phyloP scores from a whole-genome alignment of 345 rosid species.

The Murraya koenigii region DNA sequence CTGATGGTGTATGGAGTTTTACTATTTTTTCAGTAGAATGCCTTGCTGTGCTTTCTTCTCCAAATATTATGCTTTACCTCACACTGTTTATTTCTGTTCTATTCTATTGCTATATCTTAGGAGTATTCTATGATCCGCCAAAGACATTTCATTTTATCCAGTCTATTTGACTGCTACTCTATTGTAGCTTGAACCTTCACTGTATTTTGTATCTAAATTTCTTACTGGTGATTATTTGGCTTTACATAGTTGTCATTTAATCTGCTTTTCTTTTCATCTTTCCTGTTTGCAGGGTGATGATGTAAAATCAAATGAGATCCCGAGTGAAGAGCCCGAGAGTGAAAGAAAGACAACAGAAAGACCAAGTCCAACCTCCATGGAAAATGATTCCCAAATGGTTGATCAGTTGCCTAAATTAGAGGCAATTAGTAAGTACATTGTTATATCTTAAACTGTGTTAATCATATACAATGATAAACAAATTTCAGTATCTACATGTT shows the following conservation, averaged over 20 bases:
- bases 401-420: conserved; percentile 54
- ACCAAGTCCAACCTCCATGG: conserved; percentile 32
- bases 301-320: conserved; percentile 22
- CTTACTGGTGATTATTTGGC: neutral
- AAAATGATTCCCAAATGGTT: conserved; percentile 33
- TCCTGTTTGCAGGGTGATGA: conserved; percentile 49
- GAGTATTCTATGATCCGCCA: neutral
- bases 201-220: neutral
- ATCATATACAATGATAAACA: neutral
- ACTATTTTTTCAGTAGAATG: neutral
- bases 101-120: neutral
- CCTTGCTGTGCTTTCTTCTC: neutral
- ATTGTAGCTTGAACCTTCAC: neutral
- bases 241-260: neutral
- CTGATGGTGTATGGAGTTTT: neutral
- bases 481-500: neutral
- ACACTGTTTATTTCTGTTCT: neutral
- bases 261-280: conserved; percentile 8
- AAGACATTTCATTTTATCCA: neutral
- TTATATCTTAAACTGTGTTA: neutral
- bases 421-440: conserved; percentile 51
- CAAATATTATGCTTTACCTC: neutral
- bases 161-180: neutral
- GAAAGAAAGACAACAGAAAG: conserved; percentile 35
- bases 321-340: conserved; percentile 53